phyloP scores from a whole-genome alignment of 2,329 filamentous ascomycete genomes.

The Calonectria pseudoturangicola region DNA sequence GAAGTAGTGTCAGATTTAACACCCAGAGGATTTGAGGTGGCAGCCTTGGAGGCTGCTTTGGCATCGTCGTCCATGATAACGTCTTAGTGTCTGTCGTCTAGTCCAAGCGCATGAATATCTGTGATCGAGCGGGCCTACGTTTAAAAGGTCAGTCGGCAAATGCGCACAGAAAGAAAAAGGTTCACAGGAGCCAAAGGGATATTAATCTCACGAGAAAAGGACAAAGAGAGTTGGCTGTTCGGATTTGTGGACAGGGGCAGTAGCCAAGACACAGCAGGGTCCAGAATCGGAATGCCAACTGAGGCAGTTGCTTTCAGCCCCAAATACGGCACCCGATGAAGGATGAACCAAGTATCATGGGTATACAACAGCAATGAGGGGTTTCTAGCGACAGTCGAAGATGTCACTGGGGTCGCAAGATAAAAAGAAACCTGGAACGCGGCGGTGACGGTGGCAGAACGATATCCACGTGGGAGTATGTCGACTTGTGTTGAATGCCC shows the following conservation, averaged over 20 bases:
- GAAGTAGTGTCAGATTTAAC: slow-evolving; percentile 52
- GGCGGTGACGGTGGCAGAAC: slow-evolving; percentile 33
- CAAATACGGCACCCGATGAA: slow-evolving; percentile 2
- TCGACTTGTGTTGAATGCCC: slow-evolving; percentile 35
- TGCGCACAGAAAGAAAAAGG: neutral
- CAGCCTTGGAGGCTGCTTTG: slow-evolving; percentile 42
- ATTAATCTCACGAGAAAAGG: neutral
- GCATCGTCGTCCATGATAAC: slow-evolving; percentile 55
- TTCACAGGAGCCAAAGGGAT: slow-evolving; percentile 3
- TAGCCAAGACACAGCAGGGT: slow-evolving; percentile 17
- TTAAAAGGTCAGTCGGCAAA: neutral
- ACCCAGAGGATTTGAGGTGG: slow-evolving; percentile 33
- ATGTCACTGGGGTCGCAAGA: slow-evolving; percentile 6
- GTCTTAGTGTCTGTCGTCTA: slow-evolving; percentile 10
- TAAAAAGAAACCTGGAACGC: slow-evolving; percentile 14
- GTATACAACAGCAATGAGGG: neutral
- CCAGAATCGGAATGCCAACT: slow-evolving; percentile 15
- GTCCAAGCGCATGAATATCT: neutral
- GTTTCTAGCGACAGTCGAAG: neutral
- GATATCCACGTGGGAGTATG: slow-evolving; percentile 39
- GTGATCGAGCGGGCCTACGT: neutral
- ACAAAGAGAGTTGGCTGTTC: slow-evolving; percentile 2
- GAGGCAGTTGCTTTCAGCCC: slow-evolving; percentile 11
- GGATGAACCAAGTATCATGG: neutral
- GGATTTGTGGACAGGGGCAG: slow-evolving; percentile 16